A percentile compares a stretch with the other conserved stretches of the same genome.
Conservation (phyloP, 2,329 filamentous ascomycete genomes). For the Penicillium griseofulvum region DNA sequence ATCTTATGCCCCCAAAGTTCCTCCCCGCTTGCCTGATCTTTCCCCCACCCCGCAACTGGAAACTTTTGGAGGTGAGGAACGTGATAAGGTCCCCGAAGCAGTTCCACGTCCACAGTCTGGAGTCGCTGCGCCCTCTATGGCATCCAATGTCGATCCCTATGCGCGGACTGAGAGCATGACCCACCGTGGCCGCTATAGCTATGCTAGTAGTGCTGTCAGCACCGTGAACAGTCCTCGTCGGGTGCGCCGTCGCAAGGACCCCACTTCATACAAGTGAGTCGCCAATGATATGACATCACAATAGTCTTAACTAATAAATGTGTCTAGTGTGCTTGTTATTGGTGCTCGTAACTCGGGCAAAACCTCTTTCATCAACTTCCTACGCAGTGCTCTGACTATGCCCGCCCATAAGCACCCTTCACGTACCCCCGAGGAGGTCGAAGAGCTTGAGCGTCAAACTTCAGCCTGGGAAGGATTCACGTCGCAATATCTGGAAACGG, state of each 20-base stretch:
- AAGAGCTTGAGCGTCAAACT: conserved; percentile 52
- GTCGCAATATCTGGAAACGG: conserved; percentile 87
- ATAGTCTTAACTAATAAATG: neutral
- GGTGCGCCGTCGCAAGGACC: conserved; percentile 91
- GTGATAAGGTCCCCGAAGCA: conserved; percentile 62
- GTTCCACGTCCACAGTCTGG: conserved; percentile 31
- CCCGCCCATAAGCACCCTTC: conserved; percentile 71
- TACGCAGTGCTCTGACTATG: conserved; percentile 79
- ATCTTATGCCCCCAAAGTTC: conserved; percentile 54
- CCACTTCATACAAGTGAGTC: conserved; percentile 95
- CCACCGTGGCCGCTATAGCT: conserved; percentile 92
- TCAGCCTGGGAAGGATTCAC: conserved; percentile 67
- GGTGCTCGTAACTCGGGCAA: conserved; percentile 87
- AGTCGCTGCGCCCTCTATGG: conserved; percentile 23
- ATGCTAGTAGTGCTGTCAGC: conserved; percentile 87
- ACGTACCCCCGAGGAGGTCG: conserved; percentile 58
- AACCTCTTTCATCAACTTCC: conserved; percentile 94
- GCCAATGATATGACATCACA: neutral
- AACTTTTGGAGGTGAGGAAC: conserved; percentile 61
- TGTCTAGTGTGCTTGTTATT: conserved; percentile 78
- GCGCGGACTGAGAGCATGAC: conserved; percentile 91
- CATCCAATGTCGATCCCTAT: conserved; percentile 64
- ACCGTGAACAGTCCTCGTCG: conserved; percentile 89
- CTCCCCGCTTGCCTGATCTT: conserved; percentile 55
- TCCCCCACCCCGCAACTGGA: conserved; percentile 51